These are phyloP conservation scores for Neodidymelliopsis sp. DNA, from an alignment of 2,329 filamentous ascomycete species.

Conservation along the genomic window DNA sequence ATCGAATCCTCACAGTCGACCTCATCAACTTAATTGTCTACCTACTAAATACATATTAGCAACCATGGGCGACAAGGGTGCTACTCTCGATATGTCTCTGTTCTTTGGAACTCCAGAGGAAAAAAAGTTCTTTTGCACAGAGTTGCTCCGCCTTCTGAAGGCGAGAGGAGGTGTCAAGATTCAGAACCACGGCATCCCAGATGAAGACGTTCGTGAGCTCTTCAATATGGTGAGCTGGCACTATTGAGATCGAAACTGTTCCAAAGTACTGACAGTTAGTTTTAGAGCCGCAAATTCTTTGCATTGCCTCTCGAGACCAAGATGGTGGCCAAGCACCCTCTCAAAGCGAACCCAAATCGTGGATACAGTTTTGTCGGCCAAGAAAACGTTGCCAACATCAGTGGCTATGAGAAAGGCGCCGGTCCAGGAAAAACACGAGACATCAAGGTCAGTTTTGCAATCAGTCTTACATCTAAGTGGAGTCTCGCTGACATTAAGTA, in stretches of 20 bases:
- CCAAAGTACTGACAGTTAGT: not conserved
- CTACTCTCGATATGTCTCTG: constrained; percentile 9
- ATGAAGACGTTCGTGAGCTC: constrained; percentile 5
- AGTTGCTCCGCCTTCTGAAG: constrained; percentile 1
- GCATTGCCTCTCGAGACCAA: constrained; percentile 10
- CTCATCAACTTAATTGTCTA: too few species aligned
- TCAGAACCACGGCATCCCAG: constrained; percentile 16
- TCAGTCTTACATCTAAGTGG: not conserved
- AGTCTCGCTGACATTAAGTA: not conserved
- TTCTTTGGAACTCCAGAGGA: constrained; percentile 1
- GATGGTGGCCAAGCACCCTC: constrained; percentile 1
- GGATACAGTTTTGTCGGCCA: constrained; percentile 10
- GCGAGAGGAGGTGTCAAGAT: constrained; percentile 16
- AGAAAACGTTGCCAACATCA: constrained; percentile 9
- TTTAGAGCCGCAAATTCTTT: constrained; percentile 20
- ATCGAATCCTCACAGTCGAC: too few species aligned
- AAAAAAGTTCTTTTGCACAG: constrained; percentile 1
- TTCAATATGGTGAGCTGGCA: constrained; percentile 6
- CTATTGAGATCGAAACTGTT: too few species aligned
- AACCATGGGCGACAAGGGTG: constrained; percentile 2
- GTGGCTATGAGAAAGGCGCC: constrained; percentile 8
- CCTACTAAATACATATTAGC: too few species aligned
- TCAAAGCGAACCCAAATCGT: constrained; percentile 15
- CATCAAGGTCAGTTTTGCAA: constrained; percentile 4
- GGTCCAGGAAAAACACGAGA: constrained; percentile 3